Conservation (phyloP, 768 basidiomycete genomes). For the Russula olivacea region DNA sequence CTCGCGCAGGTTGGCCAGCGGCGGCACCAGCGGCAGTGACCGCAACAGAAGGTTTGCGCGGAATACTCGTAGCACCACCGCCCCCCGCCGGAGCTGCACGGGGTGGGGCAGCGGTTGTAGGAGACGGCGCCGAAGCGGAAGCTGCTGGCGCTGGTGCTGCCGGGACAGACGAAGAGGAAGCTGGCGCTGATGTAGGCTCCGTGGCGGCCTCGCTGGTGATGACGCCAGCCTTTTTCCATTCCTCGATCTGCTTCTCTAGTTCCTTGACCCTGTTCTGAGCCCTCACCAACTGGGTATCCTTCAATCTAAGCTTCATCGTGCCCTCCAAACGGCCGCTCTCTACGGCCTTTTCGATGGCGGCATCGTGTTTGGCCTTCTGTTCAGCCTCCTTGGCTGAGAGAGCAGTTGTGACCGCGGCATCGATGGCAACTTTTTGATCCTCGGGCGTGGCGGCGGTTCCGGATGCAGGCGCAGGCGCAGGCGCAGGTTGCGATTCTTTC, state of each 20-base stretch:
- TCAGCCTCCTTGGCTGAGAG: constrained; percentile 45
- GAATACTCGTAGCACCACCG: background rate
- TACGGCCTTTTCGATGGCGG: constrained; percentile 58
- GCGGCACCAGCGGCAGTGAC: too few relatives aligned
- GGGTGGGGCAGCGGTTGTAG: constrained; percentile 25
- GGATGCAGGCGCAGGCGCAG: too few relatives aligned
- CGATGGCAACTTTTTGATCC: constrained; percentile 44
- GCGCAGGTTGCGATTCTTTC: constrained; percentile 23
- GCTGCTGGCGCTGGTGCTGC: constrained; percentile 24
- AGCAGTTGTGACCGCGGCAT: constrained; percentile 45
- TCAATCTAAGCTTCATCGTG: constrained; percentile 55
- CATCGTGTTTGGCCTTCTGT: constrained; percentile 41
- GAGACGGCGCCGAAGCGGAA: constrained; percentile 30
- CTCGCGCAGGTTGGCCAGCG: constrained; percentile 15
- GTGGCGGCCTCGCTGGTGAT: constrained; percentile 29
- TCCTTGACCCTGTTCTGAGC: constrained; percentile 60
- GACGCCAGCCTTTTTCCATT: too few relatives aligned
- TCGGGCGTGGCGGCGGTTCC: too few relatives aligned
- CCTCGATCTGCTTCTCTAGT: constrained; percentile 51
- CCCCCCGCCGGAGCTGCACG: background rate
- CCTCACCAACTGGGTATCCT: constrained; percentile 60
- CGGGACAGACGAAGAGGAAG: constrained; percentile 17
- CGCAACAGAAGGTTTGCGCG: constrained; percentile 10
- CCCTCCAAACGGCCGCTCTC: constrained; percentile 66
- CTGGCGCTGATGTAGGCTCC: background rate